phyloP scores from a whole-genome alignment of 202 grass and related monocot species.

The Setaria italica region DNA sequence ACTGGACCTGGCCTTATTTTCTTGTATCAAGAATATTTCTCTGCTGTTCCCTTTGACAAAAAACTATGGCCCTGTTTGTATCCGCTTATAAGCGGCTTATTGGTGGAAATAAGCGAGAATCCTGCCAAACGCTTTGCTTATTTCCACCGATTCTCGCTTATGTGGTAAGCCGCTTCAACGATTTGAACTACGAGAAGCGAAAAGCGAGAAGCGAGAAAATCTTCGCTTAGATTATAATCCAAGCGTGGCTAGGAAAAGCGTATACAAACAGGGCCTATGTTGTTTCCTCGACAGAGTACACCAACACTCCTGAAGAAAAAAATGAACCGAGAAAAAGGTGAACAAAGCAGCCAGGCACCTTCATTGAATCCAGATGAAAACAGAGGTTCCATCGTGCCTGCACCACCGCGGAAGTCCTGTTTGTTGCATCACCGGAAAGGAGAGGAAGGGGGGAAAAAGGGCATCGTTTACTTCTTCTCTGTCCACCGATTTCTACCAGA shows the following conservation, averaged over 20 bases:
- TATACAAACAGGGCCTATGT: no score
- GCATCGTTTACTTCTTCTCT: constrained; percentile 28
- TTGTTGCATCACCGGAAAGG: constrained; percentile 23
- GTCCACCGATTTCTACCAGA: constrained; percentile 24
- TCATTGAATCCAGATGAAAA: neutral
- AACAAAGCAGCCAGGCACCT: neutral
- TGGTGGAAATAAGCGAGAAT: no score
- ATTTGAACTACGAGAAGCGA: no score
- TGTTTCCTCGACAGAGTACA: neutral
- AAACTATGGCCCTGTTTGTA: no score
- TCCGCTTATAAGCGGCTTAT: no score
- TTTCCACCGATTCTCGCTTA: no score
- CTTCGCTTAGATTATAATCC: no score
- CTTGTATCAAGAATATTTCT: neutral
- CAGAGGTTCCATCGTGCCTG: neutral
- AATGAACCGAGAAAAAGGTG: neutral
- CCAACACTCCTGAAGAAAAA: neutral
- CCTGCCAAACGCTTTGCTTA: no score
- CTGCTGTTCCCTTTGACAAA: neutral
- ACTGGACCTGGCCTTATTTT: neutral
- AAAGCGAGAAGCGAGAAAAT: no score
- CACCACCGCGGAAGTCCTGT: neutral
- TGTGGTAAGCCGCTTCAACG: no score
- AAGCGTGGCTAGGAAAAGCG: no score
- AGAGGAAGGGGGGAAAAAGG: neutral